These are phyloP conservation scores for Boletus huronensis DNA, from an alignment of 768 basidiomycete genomes.

Conservation along the genomic window DNA sequence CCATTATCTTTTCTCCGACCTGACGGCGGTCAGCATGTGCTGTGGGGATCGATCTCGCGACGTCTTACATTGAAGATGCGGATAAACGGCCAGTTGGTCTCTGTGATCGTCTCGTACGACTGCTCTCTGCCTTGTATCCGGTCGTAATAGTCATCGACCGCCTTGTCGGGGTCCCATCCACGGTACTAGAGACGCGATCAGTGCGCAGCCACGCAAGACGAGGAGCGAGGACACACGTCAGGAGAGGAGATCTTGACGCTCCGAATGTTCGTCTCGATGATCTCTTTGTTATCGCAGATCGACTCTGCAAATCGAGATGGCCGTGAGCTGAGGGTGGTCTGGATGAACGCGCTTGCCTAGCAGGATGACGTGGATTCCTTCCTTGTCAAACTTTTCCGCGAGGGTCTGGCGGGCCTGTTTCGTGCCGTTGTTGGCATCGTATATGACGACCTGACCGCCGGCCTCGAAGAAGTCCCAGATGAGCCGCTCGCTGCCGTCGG, in stretches of 20 bases:
- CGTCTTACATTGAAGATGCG: constrained; percentile 81
- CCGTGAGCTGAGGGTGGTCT: too few relatives aligned
- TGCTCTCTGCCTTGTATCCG: constrained; percentile 85
- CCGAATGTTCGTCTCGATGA: constrained; percentile 92
- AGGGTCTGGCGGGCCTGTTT: constrained; percentile 61
- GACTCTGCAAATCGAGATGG: constrained; percentile 55
- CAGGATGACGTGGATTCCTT: constrained; percentile 89
- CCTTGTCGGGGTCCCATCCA: constrained; percentile 88
- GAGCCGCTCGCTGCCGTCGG: constrained; percentile 80
- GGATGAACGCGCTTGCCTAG: constrained; percentile 57
- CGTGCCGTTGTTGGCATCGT: constrained; percentile 95
- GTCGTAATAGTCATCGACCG: constrained; percentile 88
- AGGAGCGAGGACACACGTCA: constrained; percentile 59
- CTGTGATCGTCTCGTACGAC: constrained; percentile 88
- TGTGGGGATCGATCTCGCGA: background rate
- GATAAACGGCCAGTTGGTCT: constrained; percentile 89
- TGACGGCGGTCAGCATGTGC: constrained; percentile 27
- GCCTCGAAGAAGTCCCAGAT: constrained; percentile 85
- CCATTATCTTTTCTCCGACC: constrained; percentile 95
- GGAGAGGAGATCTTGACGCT: constrained; percentile 98
- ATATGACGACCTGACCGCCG: constrained; percentile 95
- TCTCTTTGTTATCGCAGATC: constrained; percentile 85
- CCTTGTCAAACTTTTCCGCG: constrained; percentile 81
- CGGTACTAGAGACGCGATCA: constrained; percentile 59
- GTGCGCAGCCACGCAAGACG: background rate